A percentile compares a stretch with the other conserved stretches of the same genome.
Conservation (phyloP, 805 yeast genomes). For the Yamadazyma ubonensis region DNA sequence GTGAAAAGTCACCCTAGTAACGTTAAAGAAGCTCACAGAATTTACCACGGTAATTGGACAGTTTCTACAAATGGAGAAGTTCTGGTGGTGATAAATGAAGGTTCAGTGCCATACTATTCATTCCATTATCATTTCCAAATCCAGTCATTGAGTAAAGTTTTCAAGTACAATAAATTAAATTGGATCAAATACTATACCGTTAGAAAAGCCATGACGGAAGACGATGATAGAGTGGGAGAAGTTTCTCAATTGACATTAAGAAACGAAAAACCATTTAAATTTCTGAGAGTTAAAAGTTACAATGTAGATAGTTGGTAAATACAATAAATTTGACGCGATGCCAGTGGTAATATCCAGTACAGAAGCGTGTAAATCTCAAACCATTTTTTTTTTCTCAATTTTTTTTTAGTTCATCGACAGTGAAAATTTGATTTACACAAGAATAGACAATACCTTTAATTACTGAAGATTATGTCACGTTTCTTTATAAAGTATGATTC, state of each 20-base stretch:
- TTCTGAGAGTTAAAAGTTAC: conserved; percentile 58
- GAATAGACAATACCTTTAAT: conserved; percentile 2
- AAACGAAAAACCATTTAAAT: conserved; percentile 79
- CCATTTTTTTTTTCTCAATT: conserved; percentile 12
- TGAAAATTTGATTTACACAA: conserved; percentile 24
- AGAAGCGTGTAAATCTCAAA: conserved; percentile 8
- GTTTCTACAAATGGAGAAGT: conserved; percentile 52
- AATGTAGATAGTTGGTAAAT: conserved; percentile 8
- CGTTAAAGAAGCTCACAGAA: conserved; percentile 31
- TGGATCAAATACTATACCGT: conserved; percentile 68
- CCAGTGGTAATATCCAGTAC: conserved; percentile 7
- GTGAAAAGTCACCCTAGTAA: conserved; percentile 17
- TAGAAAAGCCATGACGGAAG: conserved; percentile 36
- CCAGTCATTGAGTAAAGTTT: conserved; percentile 53
- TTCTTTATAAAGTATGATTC: conserved; percentile 74
- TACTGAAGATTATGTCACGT: conserved; percentile 64
- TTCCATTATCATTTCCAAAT: conserved; percentile 66
- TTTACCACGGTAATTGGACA: conserved; percentile 56
- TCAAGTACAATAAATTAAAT: conserved; percentile 64
- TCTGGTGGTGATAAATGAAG: conserved; percentile 50
- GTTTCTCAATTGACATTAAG: conserved; percentile 49
- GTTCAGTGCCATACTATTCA: conserved; percentile 58
- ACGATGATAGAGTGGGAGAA: conserved; percentile 52
- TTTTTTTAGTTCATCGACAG: conserved; percentile 23
- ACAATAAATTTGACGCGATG: background rate